These are phyloP conservation scores for Phytophthora pinifolia DNA, from an alignment of 352 stramenopile species.

Conservation along the genomic window DNA sequence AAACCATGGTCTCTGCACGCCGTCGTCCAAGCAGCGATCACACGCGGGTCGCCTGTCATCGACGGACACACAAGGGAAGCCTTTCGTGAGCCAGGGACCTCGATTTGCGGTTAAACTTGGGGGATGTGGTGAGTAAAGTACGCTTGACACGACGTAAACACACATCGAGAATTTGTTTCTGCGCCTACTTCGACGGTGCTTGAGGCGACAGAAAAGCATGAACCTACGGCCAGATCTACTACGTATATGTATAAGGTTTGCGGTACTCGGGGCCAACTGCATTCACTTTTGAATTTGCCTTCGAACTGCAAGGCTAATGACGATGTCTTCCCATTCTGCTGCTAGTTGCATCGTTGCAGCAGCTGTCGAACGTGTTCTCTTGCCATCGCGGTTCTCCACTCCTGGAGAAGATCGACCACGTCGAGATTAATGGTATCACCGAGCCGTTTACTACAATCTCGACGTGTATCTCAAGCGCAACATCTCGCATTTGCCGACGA, in stretches of 20 bases:
- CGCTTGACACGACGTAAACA: conserved; percentile 12
- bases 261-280: too few relatives aligned
- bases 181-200: too few relatives aligned
- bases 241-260: too few relatives aligned
- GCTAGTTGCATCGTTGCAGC: conserved; percentile 8
- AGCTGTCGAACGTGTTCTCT: conserved; percentile 23
- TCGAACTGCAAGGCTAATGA: not conserved
- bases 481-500: conserved; percentile 50
- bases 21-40: conserved; percentile 23
- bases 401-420: conserved; percentile 37
- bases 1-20: conserved; percentile 14
- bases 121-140: conserved; percentile 8
- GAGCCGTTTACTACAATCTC: conserved; percentile 45
- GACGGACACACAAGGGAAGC: conserved; percentile 14
- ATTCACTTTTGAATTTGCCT: conserved; percentile 15
- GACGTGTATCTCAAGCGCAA: conserved; percentile 53
- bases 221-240: too few relatives aligned
- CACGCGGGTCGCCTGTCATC: conserved; percentile 13
- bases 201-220: too few relatives aligned
- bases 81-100: conserved; percentile 20
- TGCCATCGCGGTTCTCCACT: conserved; percentile 28
- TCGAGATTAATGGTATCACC: conserved; percentile 39
- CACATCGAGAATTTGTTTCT: conserved; percentile 1
- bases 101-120: conserved; percentile 18
- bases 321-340: not conserved